Base-by-base conservation (phyloP, 2,329 filamentous ascomycete genomes). In the Rutstroemia sp. region DNA sequence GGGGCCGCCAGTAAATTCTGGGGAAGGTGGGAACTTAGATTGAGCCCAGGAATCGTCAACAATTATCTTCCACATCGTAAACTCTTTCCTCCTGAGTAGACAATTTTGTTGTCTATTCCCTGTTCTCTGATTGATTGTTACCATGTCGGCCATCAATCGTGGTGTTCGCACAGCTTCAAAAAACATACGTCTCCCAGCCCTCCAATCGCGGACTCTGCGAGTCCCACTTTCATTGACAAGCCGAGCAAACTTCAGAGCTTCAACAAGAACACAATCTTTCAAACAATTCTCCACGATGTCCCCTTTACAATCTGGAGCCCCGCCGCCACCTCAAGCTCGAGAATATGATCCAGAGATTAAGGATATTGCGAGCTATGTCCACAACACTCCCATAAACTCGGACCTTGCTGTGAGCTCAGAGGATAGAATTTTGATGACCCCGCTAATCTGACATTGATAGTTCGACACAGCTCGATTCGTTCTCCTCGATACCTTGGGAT, bases 401-500 rank as follows among this genome's bases (percentile, higher is more conserved):
- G 89, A 95, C 64, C 81, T 99, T 68, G 94, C 94, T 71, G 92
- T 96, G 79, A 75, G 90, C 38, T 51, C 41, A 38, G 14, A 50
- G 2, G n/a, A 55, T 48, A 23, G 27, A 19, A 25, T 21, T 19
- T 56, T 41, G n/a, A 56, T 21, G 51, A 48, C 48, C 57, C 55
- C 51, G 45, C 63, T 67, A 55, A 64, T 59, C 41, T 12, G 47
- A 49, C 17, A 42, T 30, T 19, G 34, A 60, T 64, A 94, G 89
- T 95, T 88, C 71, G 94, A 99, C 74, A 99, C 94, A 49, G 94
- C 94, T 61, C 87, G 94, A 75, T 92, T 91, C 78, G 92, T 97
- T 65, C 91, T 99, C 74, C 84, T 97, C 70, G 94, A 99, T 74
- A 97, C 94, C 56, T 82, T 99, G 48, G 94, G 94, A 69, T 99